Conservation (phyloP, 2,329 filamentous ascomycete genomes). For the Blumeria graminis region DNA sequence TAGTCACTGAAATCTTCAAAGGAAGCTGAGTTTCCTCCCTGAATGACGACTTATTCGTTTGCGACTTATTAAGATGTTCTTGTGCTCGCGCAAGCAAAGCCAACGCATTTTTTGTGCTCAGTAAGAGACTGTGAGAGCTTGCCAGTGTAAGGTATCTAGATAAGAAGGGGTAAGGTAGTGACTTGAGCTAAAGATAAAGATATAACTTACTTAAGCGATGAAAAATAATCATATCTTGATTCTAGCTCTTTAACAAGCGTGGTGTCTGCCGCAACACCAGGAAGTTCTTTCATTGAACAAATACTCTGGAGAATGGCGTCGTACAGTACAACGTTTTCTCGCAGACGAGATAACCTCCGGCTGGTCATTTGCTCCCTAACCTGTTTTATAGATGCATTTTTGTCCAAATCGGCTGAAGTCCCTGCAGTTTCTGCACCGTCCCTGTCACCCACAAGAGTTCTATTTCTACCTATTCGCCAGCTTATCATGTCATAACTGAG, state of each 20-base stretch:
- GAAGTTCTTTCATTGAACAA: constrained; percentile 69
- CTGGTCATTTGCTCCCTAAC: constrained; percentile 41
- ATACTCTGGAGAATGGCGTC: constrained; percentile 79
- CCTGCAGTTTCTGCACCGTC: constrained; percentile 39
- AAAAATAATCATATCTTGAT: constrained; percentile 60
- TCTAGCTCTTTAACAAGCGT: constrained; percentile 55
- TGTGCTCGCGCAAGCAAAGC: constrained; percentile 56
- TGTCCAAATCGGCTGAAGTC: constrained; percentile 24
- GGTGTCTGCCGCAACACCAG: constrained; percentile 69
- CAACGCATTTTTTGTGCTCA: constrained; percentile 54
- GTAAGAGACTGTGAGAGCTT: constrained; percentile 55
- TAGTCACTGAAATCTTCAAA: constrained; percentile 43
- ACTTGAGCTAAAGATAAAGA: not conserved
- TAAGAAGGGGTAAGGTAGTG: not conserved
- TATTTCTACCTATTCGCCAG: constrained; percentile 83
- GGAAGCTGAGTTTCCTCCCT: constrained; percentile 21
- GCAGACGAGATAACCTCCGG: constrained; percentile 53
- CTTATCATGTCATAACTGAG: constrained; percentile 87
- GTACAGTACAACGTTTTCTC: constrained; percentile 73
- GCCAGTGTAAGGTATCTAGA: constrained; percentile 57
- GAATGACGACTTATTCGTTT: constrained; percentile 20
- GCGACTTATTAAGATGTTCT: constrained; percentile 30
- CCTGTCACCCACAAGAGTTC: constrained; percentile 59
- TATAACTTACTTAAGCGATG: constrained; percentile 49
- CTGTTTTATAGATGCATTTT: constrained; percentile 26